A percentile compares a stretch with the other conserved stretches of the same genome.
These are phyloP conservation scores for Melanopsichium pennsylvanicum DNA, from an alignment of 1,284 basidiomycete species.

Conservation along the genomic window DNA sequence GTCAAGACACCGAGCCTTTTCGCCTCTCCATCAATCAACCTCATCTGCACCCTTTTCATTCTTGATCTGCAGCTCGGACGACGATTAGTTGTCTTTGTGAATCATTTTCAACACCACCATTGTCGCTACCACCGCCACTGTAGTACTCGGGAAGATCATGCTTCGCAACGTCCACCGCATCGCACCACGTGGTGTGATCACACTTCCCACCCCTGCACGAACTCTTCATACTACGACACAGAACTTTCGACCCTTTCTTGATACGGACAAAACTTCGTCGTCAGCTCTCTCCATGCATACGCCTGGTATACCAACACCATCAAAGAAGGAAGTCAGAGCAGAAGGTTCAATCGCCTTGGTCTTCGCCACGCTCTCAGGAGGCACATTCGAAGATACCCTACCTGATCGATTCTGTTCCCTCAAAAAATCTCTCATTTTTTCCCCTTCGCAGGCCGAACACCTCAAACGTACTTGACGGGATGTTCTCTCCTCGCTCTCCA, in stretches of 20 bases:
- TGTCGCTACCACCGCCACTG: no score
- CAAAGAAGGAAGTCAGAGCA: slow-evolving; percentile 19
- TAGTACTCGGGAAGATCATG: no score
- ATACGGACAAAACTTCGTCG: slow-evolving; percentile 10
- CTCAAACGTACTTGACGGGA: slow-evolving; percentile 31
- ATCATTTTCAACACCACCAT: no score
- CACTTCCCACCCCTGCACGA: background rate
- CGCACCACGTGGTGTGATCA: background rate
- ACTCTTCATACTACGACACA: background rate
- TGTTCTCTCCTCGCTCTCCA: slow-evolving; percentile 28
- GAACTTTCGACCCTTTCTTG: slow-evolving; percentile 1
- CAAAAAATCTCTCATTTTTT: slow-evolving; percentile 36
- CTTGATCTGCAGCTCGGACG: no score
- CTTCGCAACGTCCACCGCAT: background rate
- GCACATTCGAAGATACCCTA: slow-evolving; percentile 42
- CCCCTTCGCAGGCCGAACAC: slow-evolving; percentile 20
- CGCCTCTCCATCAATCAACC: no score
- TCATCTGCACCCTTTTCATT: no score
- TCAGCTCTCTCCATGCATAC: background rate
- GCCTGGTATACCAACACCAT: background rate
- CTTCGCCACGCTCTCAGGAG: slow-evolving; percentile 51
- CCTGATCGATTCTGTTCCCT: slow-evolving; percentile 46
- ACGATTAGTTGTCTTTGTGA: no score
- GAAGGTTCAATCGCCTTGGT: slow-evolving; percentile 53
- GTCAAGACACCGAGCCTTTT: no score